Percentiles rank a stretch among this genome's conserved stretches.
Evolutionary conservation across 441 rosid genomes (phyloP).

Genomic region (Breynia disticha): DNA sequence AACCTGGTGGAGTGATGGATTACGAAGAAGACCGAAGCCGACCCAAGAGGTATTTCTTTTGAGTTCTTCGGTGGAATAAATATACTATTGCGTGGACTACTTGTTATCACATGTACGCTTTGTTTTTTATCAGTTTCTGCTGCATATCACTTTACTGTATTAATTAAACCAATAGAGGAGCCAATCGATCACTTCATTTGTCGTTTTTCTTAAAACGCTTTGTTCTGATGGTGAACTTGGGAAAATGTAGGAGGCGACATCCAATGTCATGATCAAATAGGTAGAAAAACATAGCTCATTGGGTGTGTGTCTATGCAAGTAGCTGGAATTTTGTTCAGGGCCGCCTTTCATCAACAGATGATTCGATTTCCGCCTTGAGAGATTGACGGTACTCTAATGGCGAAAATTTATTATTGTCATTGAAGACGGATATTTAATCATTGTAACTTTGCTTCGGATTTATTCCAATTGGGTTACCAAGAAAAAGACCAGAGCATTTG

Average conservation of each 20-base stretch:
- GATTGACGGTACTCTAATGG: conserved; percentile 12
- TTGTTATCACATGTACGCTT: neutral
- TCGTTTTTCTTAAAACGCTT: neutral
- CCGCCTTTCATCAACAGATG: conserved; percentile 18
- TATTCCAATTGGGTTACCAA: conserved; percentile 22
- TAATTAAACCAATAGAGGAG: neutral
- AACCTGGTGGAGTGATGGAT: conserved; percentile 98
- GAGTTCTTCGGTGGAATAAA: neutral
- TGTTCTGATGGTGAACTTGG: neutral
- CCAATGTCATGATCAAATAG: conserved; percentile 39
- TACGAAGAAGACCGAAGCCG: conserved; percentile 87
- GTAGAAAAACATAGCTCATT: conserved; percentile 21
- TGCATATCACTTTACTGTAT: no score
- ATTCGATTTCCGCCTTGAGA: conserved; percentile 22
- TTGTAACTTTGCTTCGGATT: conserved; percentile 17
- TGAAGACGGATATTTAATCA: conserved; percentile 16
- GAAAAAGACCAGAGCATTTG: conserved; percentile 12
- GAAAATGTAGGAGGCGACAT: conserved; percentile 77
- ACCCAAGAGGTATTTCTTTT: conserved; percentile 67
- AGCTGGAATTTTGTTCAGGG: conserved; percentile 30
- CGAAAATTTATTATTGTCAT: conserved; percentile 18
- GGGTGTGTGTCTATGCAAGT: conserved; percentile 11
- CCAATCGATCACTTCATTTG: neutral
- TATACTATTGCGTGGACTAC: neutral
- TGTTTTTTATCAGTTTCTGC: conserved; percentile 1